A percentile compares a stretch with the other conserved stretches of the same genome.
phyloP scores from a whole-genome alignment of 225 moss, liverwort and hornwort genomes.

The Bryoerythrophyllum caledonicum region DNA sequence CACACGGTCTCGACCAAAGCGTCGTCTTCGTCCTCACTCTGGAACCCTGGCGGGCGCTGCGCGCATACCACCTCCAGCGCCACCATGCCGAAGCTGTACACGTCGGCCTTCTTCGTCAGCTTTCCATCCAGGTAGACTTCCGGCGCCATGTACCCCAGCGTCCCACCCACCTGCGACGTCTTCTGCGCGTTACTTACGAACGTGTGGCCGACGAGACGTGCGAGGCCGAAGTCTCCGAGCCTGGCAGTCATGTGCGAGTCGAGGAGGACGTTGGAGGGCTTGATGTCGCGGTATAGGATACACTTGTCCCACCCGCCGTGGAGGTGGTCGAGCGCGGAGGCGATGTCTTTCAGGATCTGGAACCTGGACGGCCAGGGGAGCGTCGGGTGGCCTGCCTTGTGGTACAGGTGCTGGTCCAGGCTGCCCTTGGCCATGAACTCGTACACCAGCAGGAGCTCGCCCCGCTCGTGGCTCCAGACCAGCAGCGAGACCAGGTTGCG shows the following conservation, averaged over 20 bases:
- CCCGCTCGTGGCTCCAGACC: constrained; percentile 53
- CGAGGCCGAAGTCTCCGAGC: constrained; percentile 25
- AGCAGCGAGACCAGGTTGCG: constrained; percentile 36
- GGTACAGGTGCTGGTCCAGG: constrained; percentile 37
- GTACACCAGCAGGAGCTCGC: constrained; percentile 18
- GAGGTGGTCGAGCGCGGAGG: constrained; percentile 19
- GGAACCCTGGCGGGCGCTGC: not conserved
- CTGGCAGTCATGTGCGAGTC: constrained; percentile 20
- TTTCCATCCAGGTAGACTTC: not conserved
- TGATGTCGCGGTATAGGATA: constrained; percentile 28
- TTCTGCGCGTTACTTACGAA: not conserved
- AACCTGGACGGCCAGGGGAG: constrained; percentile 6
- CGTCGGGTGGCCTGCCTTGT: not conserved
- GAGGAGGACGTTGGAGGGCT: constrained; percentile 10
- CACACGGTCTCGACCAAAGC: constrained; percentile 4
- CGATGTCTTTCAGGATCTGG: constrained; percentile 12
- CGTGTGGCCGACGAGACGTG: not conserved
- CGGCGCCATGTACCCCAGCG: constrained; percentile 21
- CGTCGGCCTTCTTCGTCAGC: constrained; percentile 26
- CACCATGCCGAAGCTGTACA: constrained; percentile 57
- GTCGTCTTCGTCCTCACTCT: not conserved
- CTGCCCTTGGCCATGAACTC: constrained; percentile 38
- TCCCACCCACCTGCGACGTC: not conserved
- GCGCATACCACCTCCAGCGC: constrained; percentile 42
- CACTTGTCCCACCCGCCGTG: constrained; percentile 23